Base-by-base conservation (phyloP, 208 protist species). In the Crithidia sp. region DNA sequence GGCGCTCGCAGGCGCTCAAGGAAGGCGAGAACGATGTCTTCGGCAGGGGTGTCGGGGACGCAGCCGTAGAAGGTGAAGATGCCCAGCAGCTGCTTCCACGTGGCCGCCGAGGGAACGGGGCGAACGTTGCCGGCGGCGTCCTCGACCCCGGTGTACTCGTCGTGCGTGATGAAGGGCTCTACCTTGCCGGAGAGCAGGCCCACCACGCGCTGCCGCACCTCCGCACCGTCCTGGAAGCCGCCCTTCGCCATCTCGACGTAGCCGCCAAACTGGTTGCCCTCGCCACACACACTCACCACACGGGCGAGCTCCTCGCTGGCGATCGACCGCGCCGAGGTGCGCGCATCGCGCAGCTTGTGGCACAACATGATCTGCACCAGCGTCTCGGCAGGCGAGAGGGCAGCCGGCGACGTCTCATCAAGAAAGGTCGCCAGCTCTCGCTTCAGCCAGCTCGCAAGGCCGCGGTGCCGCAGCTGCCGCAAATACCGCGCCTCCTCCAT, bases 41-140 rank as follows among this genome's bases (percentile, higher is more conserved):
- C 88, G 9, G 87, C 90, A 0, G 90, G 67, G 36, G 87, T 92
- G 77, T 95, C 90, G 5, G 87, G 86, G 6, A 84, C 82, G 78
- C 88, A 95, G 52, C 90, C 87, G 79, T 95, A 95, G 76, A 95
- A 95, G 14, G 87, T 80, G 76, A 95, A 94, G 67, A 95, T 88
- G 40, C 93, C 93, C 4, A 97, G 78, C 59, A 97, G 76, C 76
- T 97, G 93, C 73, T 95, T 95, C 91, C 93, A 97, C 62, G 93
- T 95, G n/a, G 90, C 88, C 6, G 88, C 82, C 5, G 78, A 76
- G 2, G 83, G 86, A 3, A 79, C 58, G 7, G 81, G 52, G 16
- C 50, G 61, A 37, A 91, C 71, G 19, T 56, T 67, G 14, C 54
- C 53, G 6, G 62, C 69, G 2, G 39, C 68, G 28, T 81, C 71